Evolutionary conservation across 768 basidiomycete species (phyloP).

Genomic region (Strobilomyces echinocephalus): DNA sequence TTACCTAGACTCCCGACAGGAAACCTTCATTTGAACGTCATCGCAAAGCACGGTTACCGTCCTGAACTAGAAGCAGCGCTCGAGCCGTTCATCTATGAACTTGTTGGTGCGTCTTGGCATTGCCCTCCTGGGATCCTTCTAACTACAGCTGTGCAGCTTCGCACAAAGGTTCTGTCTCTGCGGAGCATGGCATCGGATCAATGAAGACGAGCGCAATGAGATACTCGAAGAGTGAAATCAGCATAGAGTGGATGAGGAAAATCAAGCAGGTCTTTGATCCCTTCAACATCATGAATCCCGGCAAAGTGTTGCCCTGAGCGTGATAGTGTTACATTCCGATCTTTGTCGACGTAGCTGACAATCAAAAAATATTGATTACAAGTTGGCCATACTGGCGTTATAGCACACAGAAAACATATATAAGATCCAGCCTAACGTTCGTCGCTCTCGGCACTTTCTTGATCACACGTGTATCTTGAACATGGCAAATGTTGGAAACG

Average conservation of each 20-base stretch:
- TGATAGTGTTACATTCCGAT: neutral
- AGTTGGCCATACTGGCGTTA: too few species aligned
- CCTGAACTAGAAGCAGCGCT: conserved; percentile 80
- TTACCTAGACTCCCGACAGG: conserved; percentile 41
- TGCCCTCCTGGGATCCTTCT: neutral
- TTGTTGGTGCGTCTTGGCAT: conserved; percentile 56
- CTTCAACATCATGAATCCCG: conserved; percentile 88
- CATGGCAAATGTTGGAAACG: conserved; percentile 20
- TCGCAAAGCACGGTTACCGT: conserved; percentile 70
- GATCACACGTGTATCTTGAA: neutral
- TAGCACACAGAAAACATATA: conserved; percentile 10
- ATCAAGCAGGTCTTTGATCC: conserved; percentile 90
- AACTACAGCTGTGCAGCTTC: conserved; percentile 43
- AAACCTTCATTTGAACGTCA: conserved; percentile 90
- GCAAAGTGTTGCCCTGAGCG: conserved; percentile 56
- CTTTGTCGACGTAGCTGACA: neutral
- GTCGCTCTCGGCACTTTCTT: neutral
- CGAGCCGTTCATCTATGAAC: conserved; percentile 93
- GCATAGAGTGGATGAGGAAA: conserved; percentile 85
- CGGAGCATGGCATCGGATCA: conserved; percentile 94
- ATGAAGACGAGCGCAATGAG: conserved; percentile 89
- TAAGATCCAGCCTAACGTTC: neutral
- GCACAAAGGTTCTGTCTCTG: conserved; percentile 87
- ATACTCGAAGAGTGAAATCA: conserved; percentile 78
- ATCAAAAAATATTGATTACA: neutral